A percentile compares a stretch with the other conserved stretches of the same genome.
These are phyloP conservation scores for Globisporangium cylindrosporum DNA, from an alignment of 352 stramenopile species.

Conservation along the genomic window DNA sequence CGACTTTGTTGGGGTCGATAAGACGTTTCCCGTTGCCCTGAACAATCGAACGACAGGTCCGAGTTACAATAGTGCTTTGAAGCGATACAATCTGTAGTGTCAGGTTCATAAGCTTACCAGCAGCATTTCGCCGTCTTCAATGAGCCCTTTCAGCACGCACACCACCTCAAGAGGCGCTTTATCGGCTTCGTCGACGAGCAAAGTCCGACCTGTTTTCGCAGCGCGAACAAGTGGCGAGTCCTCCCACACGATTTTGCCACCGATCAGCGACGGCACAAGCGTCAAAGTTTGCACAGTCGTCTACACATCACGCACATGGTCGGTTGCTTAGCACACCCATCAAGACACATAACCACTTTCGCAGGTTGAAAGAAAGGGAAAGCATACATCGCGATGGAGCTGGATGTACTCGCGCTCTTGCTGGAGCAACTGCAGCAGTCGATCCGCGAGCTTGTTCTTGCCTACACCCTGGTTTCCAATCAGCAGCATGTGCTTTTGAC, in stretches of 20 bases:
- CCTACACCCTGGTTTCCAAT: slow-evolving; percentile 95
- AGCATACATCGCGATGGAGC: slow-evolving; percentile 91
- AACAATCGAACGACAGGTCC: neutral
- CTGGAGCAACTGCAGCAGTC: slow-evolving; percentile 86
- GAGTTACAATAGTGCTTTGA: neutral
- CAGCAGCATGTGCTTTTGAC: slow-evolving; percentile 90
- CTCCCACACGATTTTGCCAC: slow-evolving; percentile 89
- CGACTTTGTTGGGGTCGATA: slow-evolving; percentile 66
- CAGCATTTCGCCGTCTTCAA: slow-evolving; percentile 95
- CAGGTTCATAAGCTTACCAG: slow-evolving; percentile 39
- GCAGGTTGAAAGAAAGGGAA: neutral
- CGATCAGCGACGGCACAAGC: slow-evolving; percentile 82
- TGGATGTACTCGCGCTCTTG: slow-evolving; percentile 97
- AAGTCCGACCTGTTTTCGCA: slow-evolving; percentile 85
- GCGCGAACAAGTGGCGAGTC: slow-evolving; percentile 95
- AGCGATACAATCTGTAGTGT: neutral
- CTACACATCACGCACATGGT: slow-evolving; percentile 21
- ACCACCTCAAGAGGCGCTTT: slow-evolving; percentile 96
- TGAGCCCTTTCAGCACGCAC: slow-evolving; percentile 93
- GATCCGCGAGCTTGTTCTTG: slow-evolving; percentile 95
- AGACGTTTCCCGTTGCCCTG: slow-evolving; percentile 87
- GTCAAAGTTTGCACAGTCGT: slow-evolving; percentile 94
- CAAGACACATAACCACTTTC: neutral
- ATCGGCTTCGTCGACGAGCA: slow-evolving; percentile 96
- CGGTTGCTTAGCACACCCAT: neutral